Evolutionary conservation across 495 filamentous ascomycete species (phyloP).

Genomic region (Aspergillus sclerotiicarbonarius): DNA sequence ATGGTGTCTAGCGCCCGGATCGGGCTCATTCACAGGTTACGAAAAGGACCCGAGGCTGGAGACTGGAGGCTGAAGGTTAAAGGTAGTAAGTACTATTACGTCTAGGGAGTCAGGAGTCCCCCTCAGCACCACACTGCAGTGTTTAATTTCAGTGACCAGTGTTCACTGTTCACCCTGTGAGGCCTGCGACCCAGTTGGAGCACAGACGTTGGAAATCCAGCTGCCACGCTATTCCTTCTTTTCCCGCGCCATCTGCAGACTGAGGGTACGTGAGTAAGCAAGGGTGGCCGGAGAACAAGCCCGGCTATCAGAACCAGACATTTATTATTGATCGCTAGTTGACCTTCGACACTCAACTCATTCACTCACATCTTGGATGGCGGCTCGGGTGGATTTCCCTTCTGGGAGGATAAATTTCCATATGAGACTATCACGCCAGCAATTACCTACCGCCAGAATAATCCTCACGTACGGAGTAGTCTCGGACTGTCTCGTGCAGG

Average conservation of each 20-base stretch:
- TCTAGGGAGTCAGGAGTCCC: no score
- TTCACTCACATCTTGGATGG: not conserved
- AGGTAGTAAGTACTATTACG: no score
- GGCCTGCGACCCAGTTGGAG: constrained; percentile 7
- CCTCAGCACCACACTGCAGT: no score
- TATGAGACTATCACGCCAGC: not conserved
- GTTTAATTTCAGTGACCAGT: not conserved
- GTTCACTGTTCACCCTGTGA: not conserved
- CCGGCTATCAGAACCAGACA: not conserved
- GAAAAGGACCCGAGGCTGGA: no score
- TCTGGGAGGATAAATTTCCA: not conserved
- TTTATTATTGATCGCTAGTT: not conserved
- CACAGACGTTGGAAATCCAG: constrained; percentile 10
- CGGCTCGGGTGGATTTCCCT: not conserved
- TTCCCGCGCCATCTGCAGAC: constrained; percentile 1
- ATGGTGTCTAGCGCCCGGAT: no score
- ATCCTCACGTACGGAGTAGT: no score
- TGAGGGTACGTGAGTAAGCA: not conserved
- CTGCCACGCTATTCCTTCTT: constrained; percentile 10
- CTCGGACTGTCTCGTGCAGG: not conserved
- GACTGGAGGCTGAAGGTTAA: no score
- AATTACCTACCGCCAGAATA: not conserved
- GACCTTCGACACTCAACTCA: not conserved
- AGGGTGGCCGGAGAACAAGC: not conserved
- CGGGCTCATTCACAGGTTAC: no score